phyloP scores from a whole-genome alignment of 2,329 filamentous ascomycete genomes.

The Hortaea sp. region DNA sequence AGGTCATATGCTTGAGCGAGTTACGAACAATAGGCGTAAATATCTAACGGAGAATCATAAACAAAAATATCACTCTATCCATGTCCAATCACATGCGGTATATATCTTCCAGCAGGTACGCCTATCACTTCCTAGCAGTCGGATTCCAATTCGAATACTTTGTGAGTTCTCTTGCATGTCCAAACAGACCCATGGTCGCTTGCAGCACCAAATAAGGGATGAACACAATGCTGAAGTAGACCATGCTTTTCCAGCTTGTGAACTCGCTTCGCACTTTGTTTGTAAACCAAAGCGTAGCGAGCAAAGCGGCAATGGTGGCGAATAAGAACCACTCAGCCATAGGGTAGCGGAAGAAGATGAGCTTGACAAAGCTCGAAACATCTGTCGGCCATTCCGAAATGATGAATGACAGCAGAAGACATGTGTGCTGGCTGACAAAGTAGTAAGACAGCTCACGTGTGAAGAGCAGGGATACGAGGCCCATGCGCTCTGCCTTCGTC shows the following conservation, averaged over 20 bases:
- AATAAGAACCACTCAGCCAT: slow-evolving; percentile 33
- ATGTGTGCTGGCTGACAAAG: slow-evolving; percentile 40
- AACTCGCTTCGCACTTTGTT: slow-evolving; percentile 38
- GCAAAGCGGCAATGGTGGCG: slow-evolving; percentile 21
- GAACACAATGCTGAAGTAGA: slow-evolving; percentile 34
- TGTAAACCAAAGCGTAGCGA: slow-evolving; percentile 39
- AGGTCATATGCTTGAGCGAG: too few relatives aligned
- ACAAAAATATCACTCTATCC: too few relatives aligned
- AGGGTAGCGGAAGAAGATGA: slow-evolving; percentile 41
- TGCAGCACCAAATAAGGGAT: slow-evolving; percentile 35
- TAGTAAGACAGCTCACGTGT: slow-evolving; percentile 40
- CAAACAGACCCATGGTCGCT: slow-evolving; percentile 37
- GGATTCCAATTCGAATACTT: slow-evolving; percentile 40
- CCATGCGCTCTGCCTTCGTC: slow-evolving; percentile 30
- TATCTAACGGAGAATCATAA: too few relatives aligned
- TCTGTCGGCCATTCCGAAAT: slow-evolving; percentile 35
- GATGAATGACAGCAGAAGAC: slow-evolving; percentile 36
- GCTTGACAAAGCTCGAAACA: slow-evolving; percentile 26
- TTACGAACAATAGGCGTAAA: too few relatives aligned
- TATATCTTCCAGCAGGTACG: too few relatives aligned
- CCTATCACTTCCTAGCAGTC: slow-evolving; percentile 22
- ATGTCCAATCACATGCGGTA: too few relatives aligned
- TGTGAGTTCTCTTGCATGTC: slow-evolving; percentile 37
- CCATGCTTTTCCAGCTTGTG: slow-evolving; percentile 31
- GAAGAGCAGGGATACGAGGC: slow-evolving; percentile 35